Conservation (phyloP, 2,329 filamentous ascomycete species). For the Diaporthe sp. region DNA sequence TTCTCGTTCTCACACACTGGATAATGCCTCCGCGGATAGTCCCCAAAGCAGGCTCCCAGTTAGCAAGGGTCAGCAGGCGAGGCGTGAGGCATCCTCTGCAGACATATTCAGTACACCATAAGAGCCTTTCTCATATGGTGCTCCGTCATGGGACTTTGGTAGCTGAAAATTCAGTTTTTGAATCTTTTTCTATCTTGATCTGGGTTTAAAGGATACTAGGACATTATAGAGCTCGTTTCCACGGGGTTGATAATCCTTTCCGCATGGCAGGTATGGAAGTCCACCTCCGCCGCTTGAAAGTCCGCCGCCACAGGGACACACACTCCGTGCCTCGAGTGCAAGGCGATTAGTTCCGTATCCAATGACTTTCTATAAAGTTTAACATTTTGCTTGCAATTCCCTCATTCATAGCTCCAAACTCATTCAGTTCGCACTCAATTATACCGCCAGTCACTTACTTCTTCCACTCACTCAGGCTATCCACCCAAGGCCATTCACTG, state of each 20-base stretch:
- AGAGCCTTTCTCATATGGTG: too few species aligned
- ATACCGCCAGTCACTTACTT: not conserved
- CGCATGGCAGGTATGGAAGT: not conserved
- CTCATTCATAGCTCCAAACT: not conserved
- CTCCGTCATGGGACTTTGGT: not conserved
- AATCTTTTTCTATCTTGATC: not conserved
- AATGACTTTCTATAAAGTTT: not conserved
- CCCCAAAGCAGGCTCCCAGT: not conserved
- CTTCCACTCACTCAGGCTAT: not conserved
- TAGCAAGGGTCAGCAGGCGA: not conserved
- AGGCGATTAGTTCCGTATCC: not conserved
- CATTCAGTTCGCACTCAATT: not conserved
- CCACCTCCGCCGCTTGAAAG: conserved; percentile 13
- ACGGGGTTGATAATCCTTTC: not conserved
- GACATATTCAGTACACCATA: not conserved
- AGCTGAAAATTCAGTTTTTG: not conserved
- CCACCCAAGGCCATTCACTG: not conserved
- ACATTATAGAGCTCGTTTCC: not conserved
- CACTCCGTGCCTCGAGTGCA: not conserved
- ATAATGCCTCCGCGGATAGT: not conserved
- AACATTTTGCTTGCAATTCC: not conserved
- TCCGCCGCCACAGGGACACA: not conserved
- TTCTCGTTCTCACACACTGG: too few species aligned
- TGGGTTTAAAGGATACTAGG: too few species aligned
- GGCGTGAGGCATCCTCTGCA: not conserved